Evolutionary conservation across 179 eudicot genomes (phyloP).

Genomic region (Beta lomatogona): DNA sequence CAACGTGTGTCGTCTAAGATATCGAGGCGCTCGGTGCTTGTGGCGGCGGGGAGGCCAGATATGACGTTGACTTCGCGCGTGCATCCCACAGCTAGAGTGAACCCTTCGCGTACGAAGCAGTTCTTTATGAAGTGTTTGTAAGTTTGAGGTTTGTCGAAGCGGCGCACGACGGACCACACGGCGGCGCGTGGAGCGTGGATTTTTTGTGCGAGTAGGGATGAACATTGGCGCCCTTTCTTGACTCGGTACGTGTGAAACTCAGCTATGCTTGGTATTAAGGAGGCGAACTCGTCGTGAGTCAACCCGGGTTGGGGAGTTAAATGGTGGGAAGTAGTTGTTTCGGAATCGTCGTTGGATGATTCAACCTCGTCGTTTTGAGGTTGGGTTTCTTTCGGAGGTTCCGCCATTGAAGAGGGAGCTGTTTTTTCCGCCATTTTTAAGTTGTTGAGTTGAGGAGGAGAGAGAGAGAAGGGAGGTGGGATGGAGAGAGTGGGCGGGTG

Average conservation of each 20-base stretch:
- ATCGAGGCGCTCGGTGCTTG: constrained; percentile 44
- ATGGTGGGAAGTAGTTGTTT: constrained; percentile 38
- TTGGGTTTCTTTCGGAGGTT: neutral
- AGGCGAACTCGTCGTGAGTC: constrained; percentile 51
- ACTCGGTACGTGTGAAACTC: constrained; percentile 50
- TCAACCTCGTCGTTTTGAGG: constrained; percentile 4
- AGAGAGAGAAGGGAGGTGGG: neutral
- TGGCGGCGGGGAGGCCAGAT: constrained; percentile 46
- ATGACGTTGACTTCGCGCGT: constrained; percentile 45
- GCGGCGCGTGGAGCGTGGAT: constrained; percentile 44
- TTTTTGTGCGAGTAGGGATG: constrained; percentile 43
- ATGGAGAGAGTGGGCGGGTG: neutral
- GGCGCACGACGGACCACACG: constrained; percentile 47
- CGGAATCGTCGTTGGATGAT: constrained; percentile 10
- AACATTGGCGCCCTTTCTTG: constrained; percentile 33
- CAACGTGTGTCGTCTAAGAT: constrained; percentile 32
- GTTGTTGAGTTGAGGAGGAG: neutral
- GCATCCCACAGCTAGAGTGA: constrained; percentile 27
- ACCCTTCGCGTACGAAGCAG: constrained; percentile 32
- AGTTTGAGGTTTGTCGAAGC: constrained; percentile 45
- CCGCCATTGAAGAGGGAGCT: constrained; percentile 21
- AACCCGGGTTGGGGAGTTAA: constrained; percentile 48
- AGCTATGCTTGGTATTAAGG: constrained; percentile 40
- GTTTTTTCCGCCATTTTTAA: constrained; percentile 24
- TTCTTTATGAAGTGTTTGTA: constrained; percentile 54